Percentiles rank a stretch among this genome's conserved stretches.
These are phyloP conservation scores for Aspergillus jensenii DNA, from an alignment of 2,329 filamentous ascomycete species.

Conservation along the genomic window DNA sequence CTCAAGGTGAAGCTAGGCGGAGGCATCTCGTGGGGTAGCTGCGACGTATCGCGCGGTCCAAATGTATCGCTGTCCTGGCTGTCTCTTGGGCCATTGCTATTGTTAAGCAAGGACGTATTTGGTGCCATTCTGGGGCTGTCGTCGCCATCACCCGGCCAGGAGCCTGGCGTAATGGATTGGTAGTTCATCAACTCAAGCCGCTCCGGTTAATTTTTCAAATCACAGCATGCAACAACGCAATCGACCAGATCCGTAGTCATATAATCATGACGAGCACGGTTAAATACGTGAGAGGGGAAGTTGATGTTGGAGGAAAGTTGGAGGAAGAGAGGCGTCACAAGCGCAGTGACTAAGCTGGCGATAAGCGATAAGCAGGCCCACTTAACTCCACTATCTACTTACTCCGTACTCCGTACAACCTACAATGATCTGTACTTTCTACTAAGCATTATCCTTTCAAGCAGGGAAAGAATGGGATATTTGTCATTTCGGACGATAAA, in stretches of 20 bases:
- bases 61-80: not conserved
- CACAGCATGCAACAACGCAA: not conserved
- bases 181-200: slow-evolving; percentile 32
- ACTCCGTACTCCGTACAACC: too few species aligned
- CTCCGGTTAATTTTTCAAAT: not conserved
- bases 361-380: slow-evolving; percentile 1
- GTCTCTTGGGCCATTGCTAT: not conserved
- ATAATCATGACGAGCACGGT: not conserved
- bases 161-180: slow-evolving; percentile 28
- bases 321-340: not conserved
- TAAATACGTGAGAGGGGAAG: not conserved
- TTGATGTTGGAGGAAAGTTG: not conserved
- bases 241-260: not conserved
- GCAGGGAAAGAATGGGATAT: too few species aligned
- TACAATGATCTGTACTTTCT: too few species aligned
- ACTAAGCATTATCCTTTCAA: too few species aligned
- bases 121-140: slow-evolving; percentile 1
- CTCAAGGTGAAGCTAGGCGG: slow-evolving; percentile 75
- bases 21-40: slow-evolving; percentile 23
- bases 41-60: not conserved
- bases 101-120: slow-evolving; percentile 8
- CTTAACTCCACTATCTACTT: too few species aligned
- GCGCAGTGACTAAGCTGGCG: not conserved
- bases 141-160: slow-evolving; percentile 28
- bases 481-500: too few species aligned